phyloP scores from a whole-genome alignment of 192 early-diverging fungal genomes.

The Dispira parvispora region DNA sequence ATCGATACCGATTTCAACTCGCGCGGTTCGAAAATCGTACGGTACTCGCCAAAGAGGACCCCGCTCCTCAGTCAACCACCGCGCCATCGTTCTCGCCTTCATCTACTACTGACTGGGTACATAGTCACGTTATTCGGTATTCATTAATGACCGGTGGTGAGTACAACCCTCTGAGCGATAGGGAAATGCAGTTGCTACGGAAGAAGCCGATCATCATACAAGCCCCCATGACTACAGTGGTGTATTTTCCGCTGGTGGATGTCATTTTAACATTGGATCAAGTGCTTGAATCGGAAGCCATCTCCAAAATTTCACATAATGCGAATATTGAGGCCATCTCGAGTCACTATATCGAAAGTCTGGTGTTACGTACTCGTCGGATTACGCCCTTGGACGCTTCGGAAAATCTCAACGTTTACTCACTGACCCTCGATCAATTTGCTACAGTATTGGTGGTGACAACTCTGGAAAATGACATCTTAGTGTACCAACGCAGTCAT shows the following conservation, averaged over 20 bases:
- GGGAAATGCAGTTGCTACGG: background rate
- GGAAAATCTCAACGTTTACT: background rate
- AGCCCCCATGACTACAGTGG: background rate
- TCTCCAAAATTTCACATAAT: background rate
- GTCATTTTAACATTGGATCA: background rate
- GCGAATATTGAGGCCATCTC: background rate
- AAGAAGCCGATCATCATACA: background rate
- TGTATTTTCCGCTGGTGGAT: slow-evolving; percentile 3
- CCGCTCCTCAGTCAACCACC: too few species aligned
- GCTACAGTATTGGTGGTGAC: background rate
- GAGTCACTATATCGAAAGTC: background rate
- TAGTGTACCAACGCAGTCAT: slow-evolving; percentile 1
- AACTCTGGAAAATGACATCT: background rate
- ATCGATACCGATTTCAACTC: slow-evolving; percentile 1
- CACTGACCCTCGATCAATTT: background rate
- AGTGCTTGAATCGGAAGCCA: background rate
- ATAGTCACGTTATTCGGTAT: too few species aligned
- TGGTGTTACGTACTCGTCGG: background rate
- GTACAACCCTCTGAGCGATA: background rate
- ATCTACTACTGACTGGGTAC: too few species aligned
- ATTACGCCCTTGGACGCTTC: background rate
- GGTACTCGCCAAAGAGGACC: too few species aligned
- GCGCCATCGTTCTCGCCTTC: too few species aligned
- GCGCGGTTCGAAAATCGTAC: background rate
- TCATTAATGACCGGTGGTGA: too few species aligned